Evolutionary conservation across 176 grass and related monocot species (phyloP), one percentile per base, ranked within the genome.

Genomic region (Poa pratensis): DNA sequence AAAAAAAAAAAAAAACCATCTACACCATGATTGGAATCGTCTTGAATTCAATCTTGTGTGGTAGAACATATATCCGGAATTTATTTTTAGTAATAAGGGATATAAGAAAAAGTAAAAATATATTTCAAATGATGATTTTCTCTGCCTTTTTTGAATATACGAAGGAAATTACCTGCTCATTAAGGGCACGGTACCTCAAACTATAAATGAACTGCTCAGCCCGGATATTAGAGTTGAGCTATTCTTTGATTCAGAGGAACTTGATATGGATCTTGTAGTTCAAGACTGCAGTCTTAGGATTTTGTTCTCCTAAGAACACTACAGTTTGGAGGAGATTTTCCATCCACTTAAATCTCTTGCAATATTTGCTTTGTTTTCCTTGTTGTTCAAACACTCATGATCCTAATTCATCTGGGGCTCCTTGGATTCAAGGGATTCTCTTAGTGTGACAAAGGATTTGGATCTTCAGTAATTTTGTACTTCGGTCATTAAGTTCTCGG

Each of bases 1-100:
- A 87, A 84, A 87, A 76, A 53, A 84, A n/a, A 84, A 66, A 49
- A 39, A 84, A 53, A n/a, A 30, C 2, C 42, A 80, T 19, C 2
- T 42, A 23, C 40, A 13, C 1, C 74, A 17, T 32, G 69, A 79
- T 23, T 58, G 48, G 4, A 5, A 24, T 71, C 50, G 6, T 55
- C 20, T 83, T 34, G 30, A 68, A 77, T 64, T 42, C 8, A 53
- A 32, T 81, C 82, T 70, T 77, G 83, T 68, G 64, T 34, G 35
- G 15, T 17, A 65, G 30, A 30, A 30, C 30, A 30, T 30, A 30
- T 30, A 28, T 6, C 6, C 60, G 28, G 0, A 15, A 7, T 28
- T 62, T 10, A 15, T 49, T 49, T 49, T 49, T 6, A 39, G 37
- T 39, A 39, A 39, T 42, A 42, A 42, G 40, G 7, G 40, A 42